These are phyloP conservation scores for Saccharomycopsis babjevae DNA, from an alignment of 805 yeast species.

Conservation along the genomic window DNA sequence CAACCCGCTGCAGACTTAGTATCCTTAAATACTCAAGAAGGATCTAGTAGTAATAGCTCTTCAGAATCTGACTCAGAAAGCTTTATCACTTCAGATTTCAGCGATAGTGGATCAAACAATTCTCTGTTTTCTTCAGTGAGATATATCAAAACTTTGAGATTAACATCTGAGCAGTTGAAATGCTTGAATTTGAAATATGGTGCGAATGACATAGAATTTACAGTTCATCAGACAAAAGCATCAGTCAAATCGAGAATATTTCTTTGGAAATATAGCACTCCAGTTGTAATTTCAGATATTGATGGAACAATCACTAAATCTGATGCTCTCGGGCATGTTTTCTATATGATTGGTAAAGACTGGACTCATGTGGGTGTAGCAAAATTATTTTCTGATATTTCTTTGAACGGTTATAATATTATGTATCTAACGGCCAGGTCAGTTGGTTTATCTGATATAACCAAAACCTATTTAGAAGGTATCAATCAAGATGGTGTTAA, in stretches of 20 bases:
- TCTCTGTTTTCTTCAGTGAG: background rate
- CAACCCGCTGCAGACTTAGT: slow-evolving; percentile 6
- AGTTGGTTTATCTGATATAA: slow-evolving; percentile 90
- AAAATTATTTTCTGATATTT: slow-evolving; percentile 76
- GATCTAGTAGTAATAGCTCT: background rate
- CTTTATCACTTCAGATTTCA: slow-evolving; percentile 17
- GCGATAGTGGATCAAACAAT: slow-evolving; percentile 14
- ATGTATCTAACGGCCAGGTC: slow-evolving; percentile 91
- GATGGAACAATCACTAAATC: slow-evolving; percentile 98
- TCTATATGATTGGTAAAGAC: slow-evolving; percentile 88
- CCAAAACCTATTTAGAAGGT: slow-evolving; percentile 71
- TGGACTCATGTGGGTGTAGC: slow-evolving; percentile 99
- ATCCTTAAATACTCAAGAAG: background rate
- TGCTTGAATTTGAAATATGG: slow-evolving; percentile 68
- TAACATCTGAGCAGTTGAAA: slow-evolving; percentile 82
- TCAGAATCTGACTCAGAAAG: slow-evolving; percentile 9
- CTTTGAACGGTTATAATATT: slow-evolving; percentile 81
- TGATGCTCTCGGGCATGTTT: slow-evolving; percentile 92
- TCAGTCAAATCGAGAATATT: slow-evolving; percentile 61
- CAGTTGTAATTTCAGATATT: slow-evolving; percentile 92
- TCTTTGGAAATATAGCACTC: slow-evolving; percentile 75
- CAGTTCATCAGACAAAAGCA: slow-evolving; percentile 77
- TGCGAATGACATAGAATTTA: slow-evolving; percentile 65
- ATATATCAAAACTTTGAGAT: slow-evolving; percentile 77
- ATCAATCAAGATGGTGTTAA: slow-evolving; percentile 66